Percentiles rank a stretch among this genome's conserved stretches.
Conservation (phyloP, 371 early-diverging fungal genomes). For the Neoconidiobolus thromboides region DNA sequence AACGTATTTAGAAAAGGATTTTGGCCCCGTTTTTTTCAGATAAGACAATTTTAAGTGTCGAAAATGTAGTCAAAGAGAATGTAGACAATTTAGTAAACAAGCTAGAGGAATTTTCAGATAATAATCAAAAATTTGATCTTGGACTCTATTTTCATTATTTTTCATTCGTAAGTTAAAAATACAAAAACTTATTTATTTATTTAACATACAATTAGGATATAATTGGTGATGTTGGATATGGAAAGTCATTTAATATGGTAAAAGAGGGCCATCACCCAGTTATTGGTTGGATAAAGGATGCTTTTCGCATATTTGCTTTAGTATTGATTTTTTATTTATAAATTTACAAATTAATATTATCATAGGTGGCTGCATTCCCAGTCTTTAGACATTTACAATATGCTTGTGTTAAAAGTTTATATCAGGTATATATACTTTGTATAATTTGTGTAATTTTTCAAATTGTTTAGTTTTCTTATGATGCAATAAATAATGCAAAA, state of each 20-base stretch:
- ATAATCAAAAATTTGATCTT: too few species aligned
- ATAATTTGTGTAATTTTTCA: too few species aligned
- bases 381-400: not conserved
- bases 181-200: too few species aligned
- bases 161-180: too few species aligned
- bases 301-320: not conserved
- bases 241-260: not conserved
- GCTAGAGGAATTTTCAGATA: too few species aligned
- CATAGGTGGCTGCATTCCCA: not conserved
- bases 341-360: not conserved
- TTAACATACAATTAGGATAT: not conserved
- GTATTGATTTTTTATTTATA: too few species aligned
- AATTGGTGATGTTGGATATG: not conserved
- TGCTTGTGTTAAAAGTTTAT: not conserved
- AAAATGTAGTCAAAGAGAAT: too few species aligned
- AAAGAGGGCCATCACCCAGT: not conserved
- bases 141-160: too few species aligned
- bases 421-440: not conserved
- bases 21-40: too few species aligned
- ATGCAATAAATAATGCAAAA: not conserved
- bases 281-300: not conserved
- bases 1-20: too few species aligned
- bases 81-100: too few species aligned
- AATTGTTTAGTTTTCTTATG: not conserved
- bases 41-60: too few species aligned